phyloP scores from a whole-genome alignment of 116 monocot genomes.

The Phalaenopsis hybrid region DNA sequence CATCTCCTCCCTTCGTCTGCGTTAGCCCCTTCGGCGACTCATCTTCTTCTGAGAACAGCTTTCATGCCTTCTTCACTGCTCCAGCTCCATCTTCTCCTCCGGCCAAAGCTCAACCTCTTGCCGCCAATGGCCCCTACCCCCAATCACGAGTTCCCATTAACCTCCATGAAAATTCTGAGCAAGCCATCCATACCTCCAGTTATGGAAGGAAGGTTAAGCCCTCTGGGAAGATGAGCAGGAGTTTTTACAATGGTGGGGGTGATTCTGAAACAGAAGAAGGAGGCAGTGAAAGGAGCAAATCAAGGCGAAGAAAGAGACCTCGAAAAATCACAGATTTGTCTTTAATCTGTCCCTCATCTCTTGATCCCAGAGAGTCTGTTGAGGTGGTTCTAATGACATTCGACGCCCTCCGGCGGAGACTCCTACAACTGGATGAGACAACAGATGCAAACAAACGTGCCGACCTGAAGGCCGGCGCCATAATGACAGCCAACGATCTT shows the following conservation, averaged over 20 bases:
- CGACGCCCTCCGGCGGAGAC: slow-evolving; percentile 39
- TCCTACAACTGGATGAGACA: slow-evolving; percentile 42
- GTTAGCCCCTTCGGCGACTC: slow-evolving; percentile 15
- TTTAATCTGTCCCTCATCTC: slow-evolving; percentile 17
- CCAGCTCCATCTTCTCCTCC: background rate
- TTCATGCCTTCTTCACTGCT: background rate
- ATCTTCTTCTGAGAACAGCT: background rate
- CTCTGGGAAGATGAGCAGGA: background rate
- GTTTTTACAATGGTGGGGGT: background rate
- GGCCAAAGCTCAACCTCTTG: slow-evolving; percentile 2
- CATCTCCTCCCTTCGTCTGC: slow-evolving; percentile 27
- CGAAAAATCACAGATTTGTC: slow-evolving; percentile 5
- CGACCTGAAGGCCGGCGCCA: slow-evolving; percentile 33
- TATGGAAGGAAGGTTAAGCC: slow-evolving; percentile 30
- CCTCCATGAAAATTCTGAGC: slow-evolving; percentile 13
- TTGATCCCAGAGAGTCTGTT: slow-evolving; percentile 38
- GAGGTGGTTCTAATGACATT: slow-evolving; percentile 40
- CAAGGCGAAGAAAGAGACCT: slow-evolving; percentile 4
- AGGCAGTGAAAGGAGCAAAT: background rate
- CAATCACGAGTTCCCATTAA: slow-evolving; percentile 2
- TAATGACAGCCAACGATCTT: slow-evolving; percentile 26
- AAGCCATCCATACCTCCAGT: slow-evolving; percentile 10
- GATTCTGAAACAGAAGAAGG: slow-evolving; percentile 1
- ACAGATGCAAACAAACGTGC: slow-evolving; percentile 22
- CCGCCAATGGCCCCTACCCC: slow-evolving; percentile 11